Evolutionary conservation across 2,329 filamentous ascomycete genomes (phyloP).

Genomic region (Trichoderma asperellum): DNA sequence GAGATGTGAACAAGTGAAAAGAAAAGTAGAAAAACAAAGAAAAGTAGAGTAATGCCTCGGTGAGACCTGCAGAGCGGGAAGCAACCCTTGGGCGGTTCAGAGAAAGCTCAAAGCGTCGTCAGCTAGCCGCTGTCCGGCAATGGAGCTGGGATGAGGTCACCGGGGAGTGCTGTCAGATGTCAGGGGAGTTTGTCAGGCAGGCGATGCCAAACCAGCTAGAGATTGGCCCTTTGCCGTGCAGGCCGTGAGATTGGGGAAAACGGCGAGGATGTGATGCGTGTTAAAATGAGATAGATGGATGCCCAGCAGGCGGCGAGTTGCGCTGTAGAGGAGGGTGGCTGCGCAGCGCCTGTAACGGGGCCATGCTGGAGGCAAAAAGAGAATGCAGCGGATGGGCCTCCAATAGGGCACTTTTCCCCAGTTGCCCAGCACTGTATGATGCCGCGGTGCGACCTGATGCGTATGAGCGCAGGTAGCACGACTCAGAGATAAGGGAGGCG

Average conservation of each 20-base stretch:
- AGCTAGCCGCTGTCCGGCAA: slow-evolving; percentile 2
- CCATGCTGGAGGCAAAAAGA: neutral
- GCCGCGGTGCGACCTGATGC: neutral
- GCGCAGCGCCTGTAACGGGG: neutral
- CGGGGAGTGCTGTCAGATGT: neutral
- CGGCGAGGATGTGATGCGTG: neutral
- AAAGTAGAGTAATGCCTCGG: neutral
- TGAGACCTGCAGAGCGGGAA: neutral
- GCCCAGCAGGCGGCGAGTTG: neutral
- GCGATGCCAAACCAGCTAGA: neutral
- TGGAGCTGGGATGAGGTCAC: slow-evolving; percentile 4
- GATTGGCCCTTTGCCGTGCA: neutral
- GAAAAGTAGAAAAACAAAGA: neutral
- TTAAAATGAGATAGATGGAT: neutral
- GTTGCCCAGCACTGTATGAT: neutral
- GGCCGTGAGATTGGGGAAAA: neutral
- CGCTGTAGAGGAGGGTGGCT: neutral
- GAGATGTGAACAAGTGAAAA: neutral
- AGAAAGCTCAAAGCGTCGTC: slow-evolving; percentile 25
- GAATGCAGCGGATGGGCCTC: neutral
- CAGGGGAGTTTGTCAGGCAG: neutral
- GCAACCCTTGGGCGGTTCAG: slow-evolving; percentile 1
- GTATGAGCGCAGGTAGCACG: neutral
- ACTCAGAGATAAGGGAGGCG: slow-evolving; percentile 18
- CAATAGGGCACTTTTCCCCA: neutral